Evolutionary conservation across 805 yeast genomes (phyloP).

Genomic region (Zygoascus biomembranicola): DNA sequence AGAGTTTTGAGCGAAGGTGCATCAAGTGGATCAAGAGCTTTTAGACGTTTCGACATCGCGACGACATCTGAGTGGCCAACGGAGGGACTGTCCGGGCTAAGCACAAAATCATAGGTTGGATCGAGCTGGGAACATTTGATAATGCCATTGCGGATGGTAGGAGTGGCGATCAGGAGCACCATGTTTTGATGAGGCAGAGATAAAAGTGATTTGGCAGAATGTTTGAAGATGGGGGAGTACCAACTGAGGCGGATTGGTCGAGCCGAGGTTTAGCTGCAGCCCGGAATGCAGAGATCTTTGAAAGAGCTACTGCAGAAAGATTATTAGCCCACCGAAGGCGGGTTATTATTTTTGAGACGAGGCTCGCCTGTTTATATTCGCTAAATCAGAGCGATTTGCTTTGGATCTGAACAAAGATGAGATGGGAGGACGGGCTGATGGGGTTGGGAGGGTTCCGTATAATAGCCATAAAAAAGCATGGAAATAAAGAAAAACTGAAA

Average conservation of each 20-base stretch:
- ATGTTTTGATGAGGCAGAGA: no score
- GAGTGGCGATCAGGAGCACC: no score
- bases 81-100: not conserved
- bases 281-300: not conserved
- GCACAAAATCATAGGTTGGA: no score
- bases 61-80: constrained; percentile 5
- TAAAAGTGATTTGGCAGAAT: not conserved
- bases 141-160: no score
- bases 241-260: not conserved
- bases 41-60: constrained; percentile 5
- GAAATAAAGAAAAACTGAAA: not conserved
- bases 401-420: no score
- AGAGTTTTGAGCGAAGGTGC: constrained; percentile 13
- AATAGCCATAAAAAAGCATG: no score
- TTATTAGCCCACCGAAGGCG: not conserved
- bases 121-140: no score
- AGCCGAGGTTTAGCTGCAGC: not conserved
- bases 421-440: no score
- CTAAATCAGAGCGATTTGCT: no score
- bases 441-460: no score
- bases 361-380: no score
- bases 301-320: not conserved
- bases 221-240: not conserved
- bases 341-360: no score
- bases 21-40: not conserved